These are phyloP conservation scores for Phytophthora meadii DNA, from an alignment of 352 stramenopile genomes.

Conservation along the genomic window DNA sequence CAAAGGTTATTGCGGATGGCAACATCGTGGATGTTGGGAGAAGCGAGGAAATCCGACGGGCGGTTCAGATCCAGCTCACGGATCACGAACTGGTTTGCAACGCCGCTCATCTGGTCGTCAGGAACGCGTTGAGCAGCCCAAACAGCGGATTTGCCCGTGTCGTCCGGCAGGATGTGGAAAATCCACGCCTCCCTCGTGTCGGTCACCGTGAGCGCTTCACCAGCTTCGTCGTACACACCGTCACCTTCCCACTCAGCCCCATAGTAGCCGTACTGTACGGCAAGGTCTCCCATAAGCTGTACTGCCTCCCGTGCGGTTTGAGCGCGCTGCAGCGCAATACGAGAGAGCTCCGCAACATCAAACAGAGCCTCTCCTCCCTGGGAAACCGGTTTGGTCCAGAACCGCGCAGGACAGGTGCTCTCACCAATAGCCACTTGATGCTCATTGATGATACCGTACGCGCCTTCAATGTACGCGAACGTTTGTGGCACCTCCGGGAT, in stretches of 20 bases:
- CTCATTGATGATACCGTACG: conserved; percentile 87
- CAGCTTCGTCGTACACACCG: conserved; percentile 70
- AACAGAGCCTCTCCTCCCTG: conserved; percentile 89
- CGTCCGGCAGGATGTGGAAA: conserved; percentile 95
- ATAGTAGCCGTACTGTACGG: conserved; percentile 94
- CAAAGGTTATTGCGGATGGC: conserved; percentile 88
- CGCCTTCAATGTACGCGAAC: conserved; percentile 82
- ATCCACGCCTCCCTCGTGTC: conserved; percentile 94
- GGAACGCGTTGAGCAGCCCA: conserved; percentile 94
- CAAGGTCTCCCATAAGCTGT: conserved; percentile 94
- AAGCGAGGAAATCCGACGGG: conserved; percentile 89
- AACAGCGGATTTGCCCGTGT: conserved; percentile 91
- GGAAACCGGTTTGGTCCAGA: conserved; percentile 63
- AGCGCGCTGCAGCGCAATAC: conserved; percentile 89
- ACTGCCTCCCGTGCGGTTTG: conserved; percentile 84
- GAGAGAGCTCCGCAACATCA: conserved; percentile 87
- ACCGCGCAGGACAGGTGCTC: conserved; percentile 77
- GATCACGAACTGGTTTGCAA: conserved; percentile 97
- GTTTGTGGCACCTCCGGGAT: conserved; percentile 74
- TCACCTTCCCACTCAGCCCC: conserved; percentile 85
- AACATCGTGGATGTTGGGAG: conserved; percentile 87
- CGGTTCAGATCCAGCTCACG: conserved; percentile 83
- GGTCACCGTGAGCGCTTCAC: conserved; percentile 91
- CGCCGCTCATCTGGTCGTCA: conserved; percentile 80
- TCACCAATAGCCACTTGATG: conserved; percentile 84